phyloP scores from a whole-genome alignment of 805 yeast species.

The Lipomyces yamadae region DNA sequence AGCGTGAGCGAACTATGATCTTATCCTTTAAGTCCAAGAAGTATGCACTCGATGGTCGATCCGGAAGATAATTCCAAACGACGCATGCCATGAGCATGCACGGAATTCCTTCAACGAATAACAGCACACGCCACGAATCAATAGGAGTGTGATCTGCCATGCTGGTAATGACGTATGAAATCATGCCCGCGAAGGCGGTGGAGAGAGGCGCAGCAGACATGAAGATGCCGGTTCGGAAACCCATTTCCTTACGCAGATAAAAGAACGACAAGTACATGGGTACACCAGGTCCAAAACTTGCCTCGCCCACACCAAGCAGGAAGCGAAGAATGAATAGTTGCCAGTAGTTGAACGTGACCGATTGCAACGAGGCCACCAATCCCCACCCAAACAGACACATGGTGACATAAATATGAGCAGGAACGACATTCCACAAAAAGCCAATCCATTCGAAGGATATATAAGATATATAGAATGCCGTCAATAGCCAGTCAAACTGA shows the following conservation, averaged over 20 bases:
- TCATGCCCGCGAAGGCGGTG: slow-evolving; percentile 51
- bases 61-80: slow-evolving; percentile 45
- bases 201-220: slow-evolving; percentile 49
- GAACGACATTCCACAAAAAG: slow-evolving; percentile 43
- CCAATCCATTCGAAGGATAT: slow-evolving; percentile 37
- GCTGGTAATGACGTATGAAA: slow-evolving; percentile 44
- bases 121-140: slow-evolving; percentile 53
- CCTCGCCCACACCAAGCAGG: slow-evolving; percentile 51
- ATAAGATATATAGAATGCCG: slow-evolving; percentile 38
- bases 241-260: slow-evolving; percentile 49
- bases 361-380: slow-evolving; percentile 54
- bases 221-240: slow-evolving; percentile 49
- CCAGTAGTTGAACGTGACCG: slow-evolving; percentile 52
- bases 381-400: slow-evolving; percentile 58
- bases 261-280: slow-evolving; percentile 49
- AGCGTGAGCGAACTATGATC: slow-evolving; percentile 34
- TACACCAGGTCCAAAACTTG: slow-evolving; percentile 53
- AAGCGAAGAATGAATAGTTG: slow-evolving; percentile 55
- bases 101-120: slow-evolving; percentile 51
- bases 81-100: slow-evolving; percentile 50
- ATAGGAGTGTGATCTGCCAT: slow-evolving; percentile 35
- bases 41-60: slow-evolving; percentile 53
- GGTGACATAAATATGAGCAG: slow-evolving; percentile 54
- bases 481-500: slow-evolving; percentile 38
- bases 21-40: slow-evolving; percentile 44